Evolutionary conservation across 1,139 yeast genomes (phyloP).

Genomic region (Suhomyces guaymorum): DNA sequence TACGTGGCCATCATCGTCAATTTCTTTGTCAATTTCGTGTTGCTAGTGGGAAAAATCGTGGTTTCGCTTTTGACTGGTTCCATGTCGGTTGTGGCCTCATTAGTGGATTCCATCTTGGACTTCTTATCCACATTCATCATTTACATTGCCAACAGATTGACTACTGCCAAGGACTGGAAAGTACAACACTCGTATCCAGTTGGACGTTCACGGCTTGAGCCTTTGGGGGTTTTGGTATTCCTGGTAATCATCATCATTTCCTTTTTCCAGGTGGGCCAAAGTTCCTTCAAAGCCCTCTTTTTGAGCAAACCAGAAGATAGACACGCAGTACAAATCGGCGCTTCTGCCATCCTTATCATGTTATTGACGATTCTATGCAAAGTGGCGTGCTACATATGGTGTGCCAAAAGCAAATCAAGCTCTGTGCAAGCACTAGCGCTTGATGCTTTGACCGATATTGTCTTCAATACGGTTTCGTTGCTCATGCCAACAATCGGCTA

Average conservation of each 20-base stretch:
- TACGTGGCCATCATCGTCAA: constrained; percentile 65
- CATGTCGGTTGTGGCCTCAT: constrained; percentile 73
- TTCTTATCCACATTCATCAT: constrained; percentile 75
- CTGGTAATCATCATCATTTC: constrained; percentile 71
- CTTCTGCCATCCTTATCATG: constrained; percentile 63
- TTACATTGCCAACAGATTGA: constrained; percentile 59
- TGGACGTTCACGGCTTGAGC: constrained; percentile 73
- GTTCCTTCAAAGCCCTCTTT: constrained; percentile 46
- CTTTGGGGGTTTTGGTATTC: constrained; percentile 75
- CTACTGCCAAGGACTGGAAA: constrained; percentile 56
- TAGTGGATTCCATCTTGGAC: constrained; percentile 75
- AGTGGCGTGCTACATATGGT: constrained; percentile 64
- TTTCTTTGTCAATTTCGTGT: constrained; percentile 58
- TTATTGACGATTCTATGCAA: constrained; percentile 59
- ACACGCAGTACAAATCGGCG: constrained; percentile 51
- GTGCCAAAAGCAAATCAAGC: constrained; percentile 61
- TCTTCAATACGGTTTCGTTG: constrained; percentile 64
- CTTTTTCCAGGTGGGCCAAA: constrained; percentile 72
- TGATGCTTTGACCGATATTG: constrained; percentile 77
- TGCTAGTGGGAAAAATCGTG: constrained; percentile 60
- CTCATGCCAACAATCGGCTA: constrained; percentile 68
- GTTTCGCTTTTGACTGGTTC: constrained; percentile 70
- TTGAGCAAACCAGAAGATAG: constrained; percentile 31
- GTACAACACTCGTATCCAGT: constrained; percentile 57
- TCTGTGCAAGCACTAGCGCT: constrained; percentile 80